These are phyloP conservation scores for Trebouxia gelatinosa DNA, from an alignment of 163 green algal genomes.

Conservation along the genomic window DNA sequence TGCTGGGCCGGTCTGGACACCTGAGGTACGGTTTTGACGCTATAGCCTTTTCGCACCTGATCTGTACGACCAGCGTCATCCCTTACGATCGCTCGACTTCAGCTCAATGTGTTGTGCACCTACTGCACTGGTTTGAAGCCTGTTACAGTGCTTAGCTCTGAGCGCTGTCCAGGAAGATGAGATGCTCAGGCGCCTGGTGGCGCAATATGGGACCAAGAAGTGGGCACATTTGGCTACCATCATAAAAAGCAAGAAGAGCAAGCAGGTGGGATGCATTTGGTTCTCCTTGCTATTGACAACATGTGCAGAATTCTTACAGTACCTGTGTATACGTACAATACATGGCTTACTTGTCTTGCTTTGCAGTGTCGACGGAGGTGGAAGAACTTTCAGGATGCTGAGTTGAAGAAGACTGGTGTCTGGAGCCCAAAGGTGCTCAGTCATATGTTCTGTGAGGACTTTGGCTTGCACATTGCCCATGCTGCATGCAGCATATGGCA, in stretches of 20 bases:
- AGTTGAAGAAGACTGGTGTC: conserved; percentile 63
- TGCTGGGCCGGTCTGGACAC: conserved; percentile 12
- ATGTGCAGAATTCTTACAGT: background rate
- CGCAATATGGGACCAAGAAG: conserved; percentile 71
- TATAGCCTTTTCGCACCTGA: too few relatives aligned
- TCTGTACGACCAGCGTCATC: too few relatives aligned
- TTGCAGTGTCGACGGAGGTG: conserved; percentile 63
- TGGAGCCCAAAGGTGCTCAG: too few relatives aligned
- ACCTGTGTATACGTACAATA: background rate
- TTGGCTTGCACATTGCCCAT: too few relatives aligned
- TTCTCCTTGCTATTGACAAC: background rate
- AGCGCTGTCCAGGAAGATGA: conserved; percentile 79
- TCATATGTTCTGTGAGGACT: too few relatives aligned
- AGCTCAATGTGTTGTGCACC: too few relatives aligned
- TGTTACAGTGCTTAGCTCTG: too few relatives aligned
- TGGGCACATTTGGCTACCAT: conserved; percentile 74
- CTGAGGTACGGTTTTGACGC: background rate
- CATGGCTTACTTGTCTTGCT: background rate
- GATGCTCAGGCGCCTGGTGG: conserved; percentile 62
- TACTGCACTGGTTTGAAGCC: too few relatives aligned
- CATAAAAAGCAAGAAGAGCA: conserved; percentile 73
- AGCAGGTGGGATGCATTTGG: conserved; percentile 51
- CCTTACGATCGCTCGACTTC: too few relatives aligned
- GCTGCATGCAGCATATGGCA: too few relatives aligned
- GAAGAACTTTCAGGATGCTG: conserved; percentile 74